Evolutionary conservation across 306 rosid genomes (phyloP).

Genomic region (Cicer yamashitae): DNA sequence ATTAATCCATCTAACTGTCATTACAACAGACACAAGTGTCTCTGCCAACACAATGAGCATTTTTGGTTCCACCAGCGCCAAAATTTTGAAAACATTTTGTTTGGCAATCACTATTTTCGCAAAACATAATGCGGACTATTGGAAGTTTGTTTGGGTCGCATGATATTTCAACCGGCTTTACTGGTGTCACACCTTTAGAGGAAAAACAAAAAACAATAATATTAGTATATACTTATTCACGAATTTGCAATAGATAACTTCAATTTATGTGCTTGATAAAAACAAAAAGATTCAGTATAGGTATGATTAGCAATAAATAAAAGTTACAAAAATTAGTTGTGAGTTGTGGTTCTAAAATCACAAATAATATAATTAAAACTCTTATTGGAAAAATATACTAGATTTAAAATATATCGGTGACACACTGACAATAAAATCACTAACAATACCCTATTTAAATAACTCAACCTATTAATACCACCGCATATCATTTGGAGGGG

Average conservation of each 20-base stretch:
- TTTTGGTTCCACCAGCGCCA: not conserved
- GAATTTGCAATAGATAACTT: not conserved
- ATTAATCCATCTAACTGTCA: not conserved
- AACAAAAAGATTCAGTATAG: too few species aligned
- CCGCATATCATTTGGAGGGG: too few species aligned
- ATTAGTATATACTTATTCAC: not conserved
- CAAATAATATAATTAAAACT: too few species aligned
- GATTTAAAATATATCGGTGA: too few species aligned
- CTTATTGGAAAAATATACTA: too few species aligned
- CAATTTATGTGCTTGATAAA: not conserved
- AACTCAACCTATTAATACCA: too few species aligned
- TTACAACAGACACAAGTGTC: slow-evolving; percentile 16
- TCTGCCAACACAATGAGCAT: not conserved
- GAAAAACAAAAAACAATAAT: not conserved
- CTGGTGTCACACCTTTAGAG: not conserved
- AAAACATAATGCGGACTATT: not conserved
- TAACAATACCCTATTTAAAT: too few species aligned
- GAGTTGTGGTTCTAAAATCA: too few species aligned
- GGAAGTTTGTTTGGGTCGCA: not conserved
- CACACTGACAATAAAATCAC: too few species aligned
- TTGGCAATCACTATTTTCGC: not conserved
- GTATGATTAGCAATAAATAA: too few species aligned
- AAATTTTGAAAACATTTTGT: not conserved
- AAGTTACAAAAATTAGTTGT: too few species aligned
- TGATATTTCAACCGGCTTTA: not conserved